phyloP scores from a whole-genome alignment of 2,329 filamentous ascomycete genomes.

The Didymella glomerata region DNA sequence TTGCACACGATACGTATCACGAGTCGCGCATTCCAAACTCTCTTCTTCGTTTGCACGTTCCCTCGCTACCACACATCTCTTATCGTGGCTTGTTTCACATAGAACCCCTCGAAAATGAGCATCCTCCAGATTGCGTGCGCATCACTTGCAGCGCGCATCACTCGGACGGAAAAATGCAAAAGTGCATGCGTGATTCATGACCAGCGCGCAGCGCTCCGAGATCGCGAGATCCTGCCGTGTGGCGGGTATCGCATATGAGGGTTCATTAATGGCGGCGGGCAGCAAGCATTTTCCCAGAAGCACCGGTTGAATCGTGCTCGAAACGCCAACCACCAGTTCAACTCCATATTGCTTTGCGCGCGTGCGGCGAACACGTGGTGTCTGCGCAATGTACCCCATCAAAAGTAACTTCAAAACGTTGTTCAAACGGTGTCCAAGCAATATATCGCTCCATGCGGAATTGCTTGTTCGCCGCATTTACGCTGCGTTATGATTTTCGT shows the following conservation, averaged over 20 bases:
- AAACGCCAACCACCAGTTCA: background rate
- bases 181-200: constrained; percentile 14
- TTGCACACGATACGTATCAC: background rate
- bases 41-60: constrained; percentile 12
- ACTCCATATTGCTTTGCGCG: constrained; percentile 5
- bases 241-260: constrained; percentile 17
- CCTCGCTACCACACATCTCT: constrained; percentile 17
- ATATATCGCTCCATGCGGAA: background rate
- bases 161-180: constrained; percentile 4
- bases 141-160: background rate
- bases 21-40: constrained; percentile 14
- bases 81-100: constrained; percentile 20
- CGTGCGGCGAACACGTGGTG: background rate
- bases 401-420: background rate
- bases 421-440: background rate
- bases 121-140: constrained; percentile 1
- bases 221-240: constrained; percentile 17
- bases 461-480: background rate
- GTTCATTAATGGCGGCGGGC: constrained; percentile 12
- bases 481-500: constrained; percentile 1
- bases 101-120: constrained; percentile 10
- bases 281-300: constrained; percentile 1
- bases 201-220: constrained; percentile 1
- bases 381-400: background rate
- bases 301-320: background rate